Conservation (phyloP, 768 basidiomycete species). For the Auricularia auricula-judae region DNA sequence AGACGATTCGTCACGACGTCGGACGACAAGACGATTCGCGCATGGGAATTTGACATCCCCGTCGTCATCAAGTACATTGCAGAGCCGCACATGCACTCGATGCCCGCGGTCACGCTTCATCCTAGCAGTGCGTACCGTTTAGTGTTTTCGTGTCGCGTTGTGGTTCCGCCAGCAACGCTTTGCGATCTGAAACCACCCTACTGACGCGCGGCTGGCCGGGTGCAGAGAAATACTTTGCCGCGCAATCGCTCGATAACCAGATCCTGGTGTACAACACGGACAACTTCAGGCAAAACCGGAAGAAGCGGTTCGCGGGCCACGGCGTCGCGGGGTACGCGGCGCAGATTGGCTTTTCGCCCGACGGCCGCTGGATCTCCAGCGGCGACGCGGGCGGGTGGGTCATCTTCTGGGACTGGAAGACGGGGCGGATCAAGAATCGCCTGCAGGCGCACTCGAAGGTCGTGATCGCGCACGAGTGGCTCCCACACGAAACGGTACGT, state of each 20-base stretch:
- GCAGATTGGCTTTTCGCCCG: slow-evolving; percentile 93
- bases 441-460: slow-evolving; percentile 87
- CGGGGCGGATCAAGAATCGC: slow-evolving; percentile 86
- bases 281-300: slow-evolving; percentile 96
- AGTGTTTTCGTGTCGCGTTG: slow-evolving; percentile 5
- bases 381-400: slow-evolving; percentile 93
- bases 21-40: slow-evolving; percentile 97
- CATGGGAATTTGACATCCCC: slow-evolving; percentile 99
- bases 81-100: slow-evolving; percentile 98
- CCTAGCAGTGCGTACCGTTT: slow-evolving; percentile 69
- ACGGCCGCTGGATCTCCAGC: slow-evolving; percentile 96
- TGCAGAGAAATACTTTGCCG: slow-evolving; percentile 90
- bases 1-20: slow-evolving; percentile 95
- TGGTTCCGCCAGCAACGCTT: neutral
- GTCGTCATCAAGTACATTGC: slow-evolving; percentile 99
- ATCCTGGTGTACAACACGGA: slow-evolving; percentile 96
- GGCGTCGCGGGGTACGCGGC: slow-evolving; percentile 96
- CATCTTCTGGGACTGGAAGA: slow-evolving; percentile 99
- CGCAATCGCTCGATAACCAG: slow-evolving; percentile 96
- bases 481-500: slow-evolving; percentile 93
- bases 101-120: slow-evolving; percentile 95
- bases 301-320: slow-evolving; percentile 97
- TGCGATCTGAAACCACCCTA: neutral
- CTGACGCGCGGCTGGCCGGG: neutral
- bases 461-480: slow-evolving; percentile 96